phyloP scores from a whole-genome alignment of 1,284 basidiomycete species.

The Pyrrhoderma lamaoense region DNA sequence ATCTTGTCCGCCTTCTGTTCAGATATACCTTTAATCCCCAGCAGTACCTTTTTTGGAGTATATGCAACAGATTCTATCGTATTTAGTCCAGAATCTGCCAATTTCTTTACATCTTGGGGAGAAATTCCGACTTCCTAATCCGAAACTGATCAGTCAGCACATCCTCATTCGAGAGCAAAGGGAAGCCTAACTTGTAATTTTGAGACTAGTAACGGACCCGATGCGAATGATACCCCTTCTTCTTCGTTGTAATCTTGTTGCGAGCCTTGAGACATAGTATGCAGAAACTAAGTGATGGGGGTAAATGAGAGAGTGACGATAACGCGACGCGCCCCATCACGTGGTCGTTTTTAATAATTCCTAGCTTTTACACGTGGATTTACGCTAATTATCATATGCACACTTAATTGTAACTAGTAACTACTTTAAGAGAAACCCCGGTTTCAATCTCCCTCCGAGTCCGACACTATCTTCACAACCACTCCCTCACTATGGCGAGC shows the following conservation, averaged over 20 bases:
- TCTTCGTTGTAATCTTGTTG: conserved; percentile 46
- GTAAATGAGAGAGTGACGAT: neutral
- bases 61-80: conserved; percentile 97
- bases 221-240: conserved; percentile 42
- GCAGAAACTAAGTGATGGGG: neutral
- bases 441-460: too few relatives aligned
- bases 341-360: conserved; percentile 5
- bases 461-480: neutral
- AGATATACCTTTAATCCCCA: conserved; percentile 94
- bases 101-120: conserved; percentile 91
- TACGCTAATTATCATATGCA: too few relatives aligned
- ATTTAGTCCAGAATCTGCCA: conserved; percentile 87
- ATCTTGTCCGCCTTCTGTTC: conserved; percentile 99
- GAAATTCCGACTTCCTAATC: conserved; percentile 80
- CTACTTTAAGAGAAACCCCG: too few relatives aligned
- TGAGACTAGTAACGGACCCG: conserved; percentile 74
- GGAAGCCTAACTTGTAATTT: conserved; percentile 53
- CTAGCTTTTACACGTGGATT: too few relatives aligned
- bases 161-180: conserved; percentile 20
- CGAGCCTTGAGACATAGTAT: conserved; percentile 39
- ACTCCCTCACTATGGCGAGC: conserved; percentile 29
- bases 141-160: neutral
- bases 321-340: conserved; percentile 1
- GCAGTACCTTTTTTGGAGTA: conserved; percentile 91
- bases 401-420: too few relatives aligned